These are phyloP conservation scores for Cyberlindnera galapagoensis DNA, from an alignment of 805 yeast species.

Conservation along the genomic window DNA sequence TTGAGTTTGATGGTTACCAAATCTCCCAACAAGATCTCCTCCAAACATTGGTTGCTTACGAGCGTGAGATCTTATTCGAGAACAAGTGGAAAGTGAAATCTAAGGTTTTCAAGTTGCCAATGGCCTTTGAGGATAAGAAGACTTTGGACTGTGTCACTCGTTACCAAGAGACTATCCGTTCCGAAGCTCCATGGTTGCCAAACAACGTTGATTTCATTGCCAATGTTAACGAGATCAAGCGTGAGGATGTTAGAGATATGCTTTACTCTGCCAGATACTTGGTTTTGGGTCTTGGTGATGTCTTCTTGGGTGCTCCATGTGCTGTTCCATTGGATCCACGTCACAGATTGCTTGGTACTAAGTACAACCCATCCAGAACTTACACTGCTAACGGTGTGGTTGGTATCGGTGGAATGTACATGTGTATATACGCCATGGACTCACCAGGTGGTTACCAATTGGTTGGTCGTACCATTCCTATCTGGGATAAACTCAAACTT, in stretches of 20 bases:
- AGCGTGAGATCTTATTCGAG: slow-evolving; percentile 63
- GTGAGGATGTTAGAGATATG: slow-evolving; percentile 75
- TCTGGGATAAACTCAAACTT: slow-evolving; percentile 90
- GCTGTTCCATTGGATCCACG: slow-evolving; percentile 98
- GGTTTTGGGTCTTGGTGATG: slow-evolving; percentile 95
- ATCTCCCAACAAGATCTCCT: slow-evolving; percentile 59
- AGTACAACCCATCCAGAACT: slow-evolving; percentile 94
- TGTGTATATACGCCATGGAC: slow-evolving; percentile 94
- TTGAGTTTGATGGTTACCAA: slow-evolving; percentile 67
- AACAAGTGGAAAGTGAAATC: slow-evolving; percentile 85
- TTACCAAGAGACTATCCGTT: slow-evolving; percentile 88
- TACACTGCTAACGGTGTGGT: slow-evolving; percentile 96
- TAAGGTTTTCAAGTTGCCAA: slow-evolving; percentile 77
- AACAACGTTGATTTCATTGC: slow-evolving; percentile 95
- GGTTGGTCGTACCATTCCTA: slow-evolving; percentile 94
- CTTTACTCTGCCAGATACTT: slow-evolving; percentile 84
- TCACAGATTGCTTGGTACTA: slow-evolving; percentile 85
- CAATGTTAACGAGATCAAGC: slow-evolving; percentile 72
- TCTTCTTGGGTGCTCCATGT: slow-evolving; percentile 96
- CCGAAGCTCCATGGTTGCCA: slow-evolving; percentile 96
- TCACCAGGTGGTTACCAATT: slow-evolving; percentile 98
- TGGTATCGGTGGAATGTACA: slow-evolving; percentile 97
- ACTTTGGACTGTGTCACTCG: slow-evolving; percentile 86
- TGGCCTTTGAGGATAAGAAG: slow-evolving; percentile 92
- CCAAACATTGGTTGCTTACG: slow-evolving; percentile 63